Base-by-base conservation (phyloP, 805 yeast species). In the Nakazawaea wyomingensis region DNA sequence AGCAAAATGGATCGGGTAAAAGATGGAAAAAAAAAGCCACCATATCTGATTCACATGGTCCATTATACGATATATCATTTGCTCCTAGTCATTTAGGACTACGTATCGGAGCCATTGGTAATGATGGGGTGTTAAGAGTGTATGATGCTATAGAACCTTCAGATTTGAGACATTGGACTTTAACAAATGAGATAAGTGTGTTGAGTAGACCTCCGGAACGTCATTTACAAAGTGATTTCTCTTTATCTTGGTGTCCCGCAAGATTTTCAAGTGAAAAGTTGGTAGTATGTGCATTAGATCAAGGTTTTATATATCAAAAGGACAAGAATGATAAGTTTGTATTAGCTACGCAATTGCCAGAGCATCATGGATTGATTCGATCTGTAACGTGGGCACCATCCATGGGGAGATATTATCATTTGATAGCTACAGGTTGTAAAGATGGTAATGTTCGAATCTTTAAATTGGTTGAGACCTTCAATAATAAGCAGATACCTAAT, bases 361-460 rank as follows among this genome's bases (percentile, higher is more conserved):
- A 88, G 31, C 97, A 90, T 58, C 73, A 76, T 42, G 96, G 96
- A 2, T 70, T 91, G 32, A 87, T 91, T 27, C 71, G 98, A 54
- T 84, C 89, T 14, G 87, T 90, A 4, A 74, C 90, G 24, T 91
- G 99, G 99, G 98, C 98, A 0, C 96, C 98, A 3, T 79, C 95
- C 0, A 86, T 90, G 83, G 98, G 98, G 2, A 70, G 96, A 51
- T 79, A 82, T 49, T 86, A 78, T 59, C 96, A 91, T 53, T 66
- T 90, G 37, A 71, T 93, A 34, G 98, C 99, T 1, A 91, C 98
- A 0, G 98, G 95, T 4, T 89, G 96, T 59, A 89, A 89, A 59
- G 99, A 93, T 60, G 99, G 98, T 1, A 78, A 71, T 54, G 89
- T 93, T 9, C 75, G 98, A 41, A 82, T 93, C 3, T 91, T 82